A percentile compares a stretch with the other conserved stretches of the same genome.
Evolutionary conservation across 2,329 filamentous ascomycete genomes (phyloP).

Genomic region (Biscogniauxia mediterranea): DNA sequence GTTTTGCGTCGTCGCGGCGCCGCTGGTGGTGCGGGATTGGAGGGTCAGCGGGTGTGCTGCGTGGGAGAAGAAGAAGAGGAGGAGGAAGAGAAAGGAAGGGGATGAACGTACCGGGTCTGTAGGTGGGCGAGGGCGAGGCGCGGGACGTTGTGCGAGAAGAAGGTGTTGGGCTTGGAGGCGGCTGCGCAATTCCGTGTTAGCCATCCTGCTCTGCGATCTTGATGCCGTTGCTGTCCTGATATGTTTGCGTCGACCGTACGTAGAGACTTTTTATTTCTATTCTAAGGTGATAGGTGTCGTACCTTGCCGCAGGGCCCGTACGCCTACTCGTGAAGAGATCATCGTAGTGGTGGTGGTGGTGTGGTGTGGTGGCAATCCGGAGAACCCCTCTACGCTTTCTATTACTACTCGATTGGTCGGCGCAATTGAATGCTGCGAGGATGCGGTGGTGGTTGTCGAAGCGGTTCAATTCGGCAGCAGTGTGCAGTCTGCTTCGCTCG

Average conservation of each 20-base stretch:
- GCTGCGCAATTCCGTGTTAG: constrained; percentile 30
- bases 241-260: not conserved
- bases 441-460: constrained; percentile 4
- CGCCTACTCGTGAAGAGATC: constrained; percentile 57
- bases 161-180: constrained; percentile 43
- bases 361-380: not conserved
- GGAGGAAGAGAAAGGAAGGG: constrained; percentile 1
- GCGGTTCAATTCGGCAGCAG: not conserved
- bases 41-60: not conserved
- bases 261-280: not conserved
- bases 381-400: not conserved
- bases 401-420: not conserved
- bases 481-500: not conserved
- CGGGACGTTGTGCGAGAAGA: constrained; percentile 49
- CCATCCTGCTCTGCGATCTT: constrained; percentile 5
- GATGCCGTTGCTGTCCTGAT: constrained; percentile 4
- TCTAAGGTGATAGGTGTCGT: constrained; percentile 24
- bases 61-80: not conserved
- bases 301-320: constrained; percentile 60
- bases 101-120: constrained; percentile 45
- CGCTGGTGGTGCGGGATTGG: constrained; percentile 33
- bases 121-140: constrained; percentile 44
- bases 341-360: constrained; percentile 36
- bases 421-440: not conserved
- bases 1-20: constrained; percentile 55